Base-by-base conservation (phyloP, 805 yeast genomes). In the Kodamaea sagamina region DNA sequence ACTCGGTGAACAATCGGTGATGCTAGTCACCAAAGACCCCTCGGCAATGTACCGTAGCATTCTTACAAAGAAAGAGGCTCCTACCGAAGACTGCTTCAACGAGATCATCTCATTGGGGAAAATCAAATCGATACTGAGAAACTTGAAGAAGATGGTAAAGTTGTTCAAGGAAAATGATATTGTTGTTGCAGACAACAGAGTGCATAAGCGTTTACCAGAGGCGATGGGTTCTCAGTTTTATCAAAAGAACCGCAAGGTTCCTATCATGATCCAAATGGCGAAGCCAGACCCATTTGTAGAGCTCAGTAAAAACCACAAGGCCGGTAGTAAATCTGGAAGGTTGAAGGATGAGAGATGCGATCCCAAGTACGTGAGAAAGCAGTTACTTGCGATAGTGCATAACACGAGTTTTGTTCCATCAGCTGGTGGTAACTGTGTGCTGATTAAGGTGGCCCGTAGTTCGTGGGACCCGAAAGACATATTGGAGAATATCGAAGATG, bases 21-120 rank as follows among this genome's bases (percentile, higher is more conserved):
- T 86, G 3, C 67, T 88, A 13, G 72, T 88, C 10, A 84, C 92
- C 6, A 86, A 84, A 49, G 93, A 87, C 55, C 90, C 92, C 1
- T 77, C 83, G 4, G 67, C 76, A 4, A 68, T 72, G 5, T 86
- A 79, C 53, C 68, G 81, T 26, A 68, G 67, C 8, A 69, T 73
- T 4, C 58, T 86, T 4, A 67, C 71, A 5, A 65, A 63, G 21
- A 72, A 74, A 44, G 78, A 71, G 12, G 67, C 79, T 1, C 71
- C 76, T 1, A 82, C 89, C 0, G 79, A 81, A 41, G 86, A 83
- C 44, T 57, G 61, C 12, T 84, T 86, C 59, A 74, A 75, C 34
- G 80, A 80, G 21, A 78, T 87, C 17, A 65, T 80, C 13, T 74
- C 88, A 10, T 67, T 83, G 37, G 79, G 77, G 48, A 81, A 76